Conservation (phyloP, 2,329 filamentous ascomycete genomes). For the Myriosclerotinia curreyana region DNA sequence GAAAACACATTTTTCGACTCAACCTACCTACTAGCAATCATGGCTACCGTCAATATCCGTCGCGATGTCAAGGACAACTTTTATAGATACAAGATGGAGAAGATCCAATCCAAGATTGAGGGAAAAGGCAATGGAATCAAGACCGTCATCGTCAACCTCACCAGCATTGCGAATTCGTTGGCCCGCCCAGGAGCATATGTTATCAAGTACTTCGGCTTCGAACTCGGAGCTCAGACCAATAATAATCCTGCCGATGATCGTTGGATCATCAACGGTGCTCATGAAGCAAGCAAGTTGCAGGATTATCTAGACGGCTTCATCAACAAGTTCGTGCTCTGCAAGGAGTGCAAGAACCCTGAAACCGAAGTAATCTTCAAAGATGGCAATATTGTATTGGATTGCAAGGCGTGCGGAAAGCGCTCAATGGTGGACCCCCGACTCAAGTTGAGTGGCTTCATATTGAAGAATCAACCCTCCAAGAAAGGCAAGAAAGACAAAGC, state of each 20-base stretch:
- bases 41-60: slow-evolving; percentile 98
- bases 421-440: slow-evolving; percentile 87
- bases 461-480: slow-evolving; percentile 91
- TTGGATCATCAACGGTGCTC: slow-evolving; percentile 99
- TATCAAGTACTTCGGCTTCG: slow-evolving; percentile 99
- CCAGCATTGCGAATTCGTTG: slow-evolving; percentile 87
- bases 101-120: slow-evolving; percentile 97
- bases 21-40: slow-evolving; percentile 54
- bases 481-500: slow-evolving; percentile 99
- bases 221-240: slow-evolving; percentile 97
- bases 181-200: slow-evolving; percentile 90
- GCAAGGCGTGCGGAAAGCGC: slow-evolving; percentile 96
- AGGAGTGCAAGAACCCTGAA: slow-evolving; percentile 99
- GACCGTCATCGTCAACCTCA: slow-evolving; percentile 95
- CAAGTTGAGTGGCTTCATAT: slow-evolving; percentile 95
- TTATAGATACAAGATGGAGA: slow-evolving; percentile 99
- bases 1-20: slow-evolving; percentile 27
- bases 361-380: slow-evolving; percentile 96
- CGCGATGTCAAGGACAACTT: slow-evolving; percentile 97
- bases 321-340: slow-evolving; percentile 97
- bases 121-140: slow-evolving; percentile 99
- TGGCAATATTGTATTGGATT: slow-evolving; percentile 86
- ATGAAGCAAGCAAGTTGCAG: slow-evolving; percentile 92
- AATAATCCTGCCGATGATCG: slow-evolving; percentile 95
- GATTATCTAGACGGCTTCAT: slow-evolving; percentile 99